These are phyloP conservation scores for Colletotrichum paranaense DNA, from an alignment of 2,329 filamentous ascomycete genomes.

Conservation along the genomic window DNA sequence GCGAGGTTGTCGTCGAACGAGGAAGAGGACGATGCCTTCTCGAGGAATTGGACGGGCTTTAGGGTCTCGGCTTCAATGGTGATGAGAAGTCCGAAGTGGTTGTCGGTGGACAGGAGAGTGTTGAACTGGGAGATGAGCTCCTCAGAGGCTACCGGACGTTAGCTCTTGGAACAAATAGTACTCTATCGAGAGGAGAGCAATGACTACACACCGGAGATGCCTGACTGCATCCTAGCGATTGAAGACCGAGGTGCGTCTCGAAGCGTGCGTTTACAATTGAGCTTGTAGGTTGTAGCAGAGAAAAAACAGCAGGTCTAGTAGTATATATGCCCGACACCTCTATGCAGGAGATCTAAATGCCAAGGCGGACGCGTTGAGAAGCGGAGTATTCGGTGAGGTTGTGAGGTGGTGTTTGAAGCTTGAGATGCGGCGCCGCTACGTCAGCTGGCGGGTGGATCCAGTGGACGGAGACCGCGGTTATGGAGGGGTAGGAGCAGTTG, in stretches of 20 bases:
- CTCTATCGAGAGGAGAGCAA: background rate
- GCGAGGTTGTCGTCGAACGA: conserved; percentile 74
- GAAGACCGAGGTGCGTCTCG: background rate
- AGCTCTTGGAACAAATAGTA: background rate
- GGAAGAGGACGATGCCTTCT: conserved; percentile 62
- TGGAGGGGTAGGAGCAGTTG: conserved; percentile 3
- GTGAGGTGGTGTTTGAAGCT: conserved; percentile 13
- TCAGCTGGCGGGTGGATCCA: conserved; percentile 26
- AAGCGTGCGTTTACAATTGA: background rate
- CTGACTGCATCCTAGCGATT: conserved; percentile 73
- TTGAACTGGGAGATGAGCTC: conserved; percentile 83
- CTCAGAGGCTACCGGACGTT: conserved; percentile 69
- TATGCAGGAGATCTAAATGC: background rate
- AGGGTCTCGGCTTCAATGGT: conserved; percentile 78
- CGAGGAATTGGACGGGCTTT: conserved; percentile 65
- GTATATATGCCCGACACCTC: background rate
- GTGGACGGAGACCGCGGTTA: background rate
- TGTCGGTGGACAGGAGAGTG: conserved; percentile 69
- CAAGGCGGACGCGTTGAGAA: background rate
- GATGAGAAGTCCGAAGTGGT: conserved; percentile 76
- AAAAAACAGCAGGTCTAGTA: no score
- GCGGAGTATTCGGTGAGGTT: background rate
- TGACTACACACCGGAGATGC: conserved; percentile 72
- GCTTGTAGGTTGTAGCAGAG: background rate
- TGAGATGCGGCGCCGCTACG: conserved; percentile 25